A percentile compares a stretch with the other conserved stretches of the same genome.
Conservation (phyloP, 192 early-diverging fungal species). For the Linnemannia zychae region DNA sequence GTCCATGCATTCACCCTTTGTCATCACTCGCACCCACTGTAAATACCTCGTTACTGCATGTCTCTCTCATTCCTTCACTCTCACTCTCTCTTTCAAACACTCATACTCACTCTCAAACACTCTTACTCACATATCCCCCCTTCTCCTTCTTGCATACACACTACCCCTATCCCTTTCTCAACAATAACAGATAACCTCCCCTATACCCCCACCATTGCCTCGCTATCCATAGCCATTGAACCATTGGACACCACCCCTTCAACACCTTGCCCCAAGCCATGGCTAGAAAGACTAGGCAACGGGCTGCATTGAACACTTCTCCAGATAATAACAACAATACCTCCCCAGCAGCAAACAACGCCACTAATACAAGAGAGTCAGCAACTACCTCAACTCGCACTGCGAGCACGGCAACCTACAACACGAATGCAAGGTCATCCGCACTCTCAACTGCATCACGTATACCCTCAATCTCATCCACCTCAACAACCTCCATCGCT, state of each 20-base stretch:
- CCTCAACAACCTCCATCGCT: slow-evolving; percentile 27
- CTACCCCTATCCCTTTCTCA: not conserved
- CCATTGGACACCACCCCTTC: not conserved
- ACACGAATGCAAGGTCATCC: slow-evolving; percentile 4
- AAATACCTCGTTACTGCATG: not conserved
- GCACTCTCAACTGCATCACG: slow-evolving; percentile 15
- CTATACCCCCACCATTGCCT: no score
- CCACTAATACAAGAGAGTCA: not conserved
- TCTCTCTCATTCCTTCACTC: not conserved
- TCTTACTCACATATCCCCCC: not conserved
- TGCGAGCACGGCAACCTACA: slow-evolving; percentile 9
- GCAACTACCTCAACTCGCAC: not conserved
- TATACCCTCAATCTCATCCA: slow-evolving; percentile 27
- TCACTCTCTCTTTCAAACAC: not conserved
- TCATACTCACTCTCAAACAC: not conserved
- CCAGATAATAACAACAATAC: not conserved
- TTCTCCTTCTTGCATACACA: not conserved
- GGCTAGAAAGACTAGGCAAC: slow-evolving; percentile 21
- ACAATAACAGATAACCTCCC: not conserved
- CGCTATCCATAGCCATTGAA: not conserved
- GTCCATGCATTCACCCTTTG: not conserved
- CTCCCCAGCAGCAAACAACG: not conserved
- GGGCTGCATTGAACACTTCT: slow-evolving; percentile 1
- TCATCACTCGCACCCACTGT: not conserved
- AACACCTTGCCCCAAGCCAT: not conserved